A percentile compares a stretch with the other conserved stretches of the same genome.
These are phyloP conservation scores for Eucalyptus regnans DNA, from an alignment of 345 rosid species.

Conservation along the genomic window DNA sequence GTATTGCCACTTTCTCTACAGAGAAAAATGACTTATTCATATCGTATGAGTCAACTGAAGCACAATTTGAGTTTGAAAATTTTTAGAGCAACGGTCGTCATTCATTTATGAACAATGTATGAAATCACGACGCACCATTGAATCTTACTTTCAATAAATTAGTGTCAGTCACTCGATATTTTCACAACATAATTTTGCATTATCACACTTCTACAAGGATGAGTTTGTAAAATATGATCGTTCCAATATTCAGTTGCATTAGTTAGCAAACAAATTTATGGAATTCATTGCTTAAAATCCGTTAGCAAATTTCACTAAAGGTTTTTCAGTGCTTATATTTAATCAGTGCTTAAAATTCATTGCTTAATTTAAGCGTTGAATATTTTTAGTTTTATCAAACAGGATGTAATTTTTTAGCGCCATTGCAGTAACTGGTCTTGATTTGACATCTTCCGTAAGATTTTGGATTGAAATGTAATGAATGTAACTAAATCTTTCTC, in stretches of 20 bases:
- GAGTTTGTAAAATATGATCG: neutral
- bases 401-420: neutral
- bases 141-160: no score
- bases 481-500: neutral
- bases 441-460: neutral
- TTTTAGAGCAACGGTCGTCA: no score
- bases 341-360: neutral
- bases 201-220: neutral
- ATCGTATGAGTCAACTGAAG: no score
- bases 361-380: neutral
- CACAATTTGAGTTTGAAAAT: no score
- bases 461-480: neutral
- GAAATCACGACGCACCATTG: no score
- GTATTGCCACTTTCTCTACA: no score
- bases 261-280: neutral
- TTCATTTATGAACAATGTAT: no score
- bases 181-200: no score
- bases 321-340: neutral
- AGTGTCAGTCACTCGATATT: no score
- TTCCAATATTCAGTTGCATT: neutral
- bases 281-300: neutral
- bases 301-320: neutral
- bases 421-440: fast-evolving
- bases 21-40: no score
- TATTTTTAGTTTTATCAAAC: neutral